Base-by-base conservation (phyloP, 2,329 filamentous ascomycete species). In the Clonostachys byssicola region DNA sequence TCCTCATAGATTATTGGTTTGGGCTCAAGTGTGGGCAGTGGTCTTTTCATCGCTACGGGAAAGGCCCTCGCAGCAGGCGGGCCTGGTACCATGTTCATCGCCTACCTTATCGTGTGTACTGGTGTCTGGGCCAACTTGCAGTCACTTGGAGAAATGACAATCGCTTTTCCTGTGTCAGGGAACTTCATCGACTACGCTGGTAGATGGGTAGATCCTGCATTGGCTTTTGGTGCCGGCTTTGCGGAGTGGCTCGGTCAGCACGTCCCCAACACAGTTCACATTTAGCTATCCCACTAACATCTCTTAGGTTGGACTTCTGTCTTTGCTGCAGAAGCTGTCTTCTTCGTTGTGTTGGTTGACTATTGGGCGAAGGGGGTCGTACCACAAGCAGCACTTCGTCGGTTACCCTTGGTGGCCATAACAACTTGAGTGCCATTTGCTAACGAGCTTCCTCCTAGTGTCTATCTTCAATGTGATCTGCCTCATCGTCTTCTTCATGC, bases 41-140 rank as follows among this genome's bases (percentile, higher is more conserved):
- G 86, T 69, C 73, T 89, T 9, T 89, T 89, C 61, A 83, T 90
- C 49, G 80, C 83, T 43, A 85, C 83, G 3, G 85, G 83, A 43
- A 62, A 62, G 40, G 82, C 83, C 34, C 66, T 88, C 45, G 67
- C 73, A 18, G 68, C 63, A n/a, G 85, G 83, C 57, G 85, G 85
- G 30, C 85, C 84, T 9, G 57, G 74, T 51, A 58, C 55, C 12
- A 48, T 56, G 50, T 48, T 76, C 33, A 71, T 77, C 51, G 70
- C 70, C 52, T 83, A 81, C 58, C 55, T 72, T 7, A 74, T 83
- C 51, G 70, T 83, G 55, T 79, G 80, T 49, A 48, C 73, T 54
- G 81, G 83, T 74, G 66, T 54, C 12, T 52, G 49, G 45, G 47
- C 49, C 35, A 52, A 84, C 54, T 65, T 83, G 41, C 74, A 79